Evolutionary conservation across 2,329 filamentous ascomycete species (phyloP).

Genomic region (Trichoderma afroharzianum): DNA sequence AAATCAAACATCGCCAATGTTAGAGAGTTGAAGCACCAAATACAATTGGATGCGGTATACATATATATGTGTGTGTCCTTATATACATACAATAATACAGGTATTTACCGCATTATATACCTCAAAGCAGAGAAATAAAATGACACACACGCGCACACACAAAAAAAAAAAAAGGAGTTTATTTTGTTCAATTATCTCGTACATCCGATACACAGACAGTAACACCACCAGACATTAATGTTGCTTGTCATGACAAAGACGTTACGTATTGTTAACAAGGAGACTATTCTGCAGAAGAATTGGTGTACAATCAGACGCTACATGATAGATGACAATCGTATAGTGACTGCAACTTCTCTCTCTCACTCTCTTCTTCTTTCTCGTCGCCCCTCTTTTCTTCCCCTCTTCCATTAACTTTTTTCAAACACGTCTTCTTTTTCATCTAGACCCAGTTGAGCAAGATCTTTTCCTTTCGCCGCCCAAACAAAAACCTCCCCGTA

Average conservation of each 20-base stretch:
- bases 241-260: slow-evolving; percentile 13
- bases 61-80: not conserved
- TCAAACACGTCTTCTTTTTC: not conserved
- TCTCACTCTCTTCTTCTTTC: not conserved
- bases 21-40: not conserved
- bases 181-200: not conserved
- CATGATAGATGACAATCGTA: slow-evolving; percentile 5
- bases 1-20: not conserved
- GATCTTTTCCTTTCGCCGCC: not conserved
- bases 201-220: not conserved
- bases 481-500: not conserved
- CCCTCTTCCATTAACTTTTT: slow-evolving; percentile 12
- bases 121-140: not conserved
- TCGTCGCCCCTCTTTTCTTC: not conserved
- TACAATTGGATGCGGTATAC: not conserved
- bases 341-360: not conserved
- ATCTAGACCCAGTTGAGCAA: not conserved
- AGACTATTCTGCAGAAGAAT: slow-evolving; percentile 10
- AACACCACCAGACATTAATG: not conserved
- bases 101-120: not conserved
- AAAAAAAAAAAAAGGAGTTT: too few relatives aligned
- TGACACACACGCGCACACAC: too few relatives aligned
- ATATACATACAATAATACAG: not conserved
- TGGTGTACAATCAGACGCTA: slow-evolving; percentile 17
- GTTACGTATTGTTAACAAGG: slow-evolving; percentile 8